Evolutionary conservation across 306 rosid species (phyloP).

Genomic region (Arachis hypogaea): DNA sequence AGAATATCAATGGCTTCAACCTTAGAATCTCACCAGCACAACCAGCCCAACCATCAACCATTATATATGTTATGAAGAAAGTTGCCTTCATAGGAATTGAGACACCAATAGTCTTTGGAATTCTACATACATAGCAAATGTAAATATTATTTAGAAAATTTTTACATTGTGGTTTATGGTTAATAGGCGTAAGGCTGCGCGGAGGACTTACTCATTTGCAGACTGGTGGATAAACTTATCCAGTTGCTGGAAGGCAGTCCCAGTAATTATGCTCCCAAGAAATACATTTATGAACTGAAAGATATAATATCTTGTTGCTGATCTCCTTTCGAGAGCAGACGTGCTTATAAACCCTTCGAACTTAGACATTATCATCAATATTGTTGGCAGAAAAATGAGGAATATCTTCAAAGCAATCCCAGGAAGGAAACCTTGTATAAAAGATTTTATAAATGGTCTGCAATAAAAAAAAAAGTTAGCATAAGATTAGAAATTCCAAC

Average conservation of each 20-base stretch:
- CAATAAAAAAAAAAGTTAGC: conserved; percentile 32
- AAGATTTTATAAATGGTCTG: conserved; percentile 73
- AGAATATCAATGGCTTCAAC: conserved; percentile 82
- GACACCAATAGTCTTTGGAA: conserved; percentile 85
- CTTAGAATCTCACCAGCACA: conserved; percentile 94
- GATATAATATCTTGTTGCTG: conserved; percentile 83
- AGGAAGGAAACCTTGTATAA: conserved; percentile 97
- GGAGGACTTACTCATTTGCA: conserved; percentile 72
- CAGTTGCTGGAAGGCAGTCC: conserved; percentile 95
- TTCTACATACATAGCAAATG: conserved; percentile 55
- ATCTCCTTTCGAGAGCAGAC: conserved; percentile 83
- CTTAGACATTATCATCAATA: conserved; percentile 94
- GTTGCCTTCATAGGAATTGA: conserved; percentile 99
- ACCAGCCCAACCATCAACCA: conserved; percentile 99
- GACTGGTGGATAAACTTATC: conserved; percentile 84
- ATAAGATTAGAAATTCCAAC: conserved; percentile 20
- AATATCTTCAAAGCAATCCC: conserved; percentile 95
- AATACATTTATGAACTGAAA: conserved; percentile 89
- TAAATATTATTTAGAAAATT: conserved; percentile 24
- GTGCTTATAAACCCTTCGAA: conserved; percentile 81
- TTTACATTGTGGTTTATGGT: not conserved
- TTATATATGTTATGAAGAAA: conserved; percentile 92
- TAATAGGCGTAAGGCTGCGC: not conserved
- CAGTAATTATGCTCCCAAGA: conserved; percentile 96
- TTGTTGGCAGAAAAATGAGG: conserved; percentile 78